A percentile compares a stretch with the other conserved stretches of the same genome.
These are phyloP conservation scores for Candida takata DNA, from an alignment of 805 yeast genomes.

Conservation along the genomic window DNA sequence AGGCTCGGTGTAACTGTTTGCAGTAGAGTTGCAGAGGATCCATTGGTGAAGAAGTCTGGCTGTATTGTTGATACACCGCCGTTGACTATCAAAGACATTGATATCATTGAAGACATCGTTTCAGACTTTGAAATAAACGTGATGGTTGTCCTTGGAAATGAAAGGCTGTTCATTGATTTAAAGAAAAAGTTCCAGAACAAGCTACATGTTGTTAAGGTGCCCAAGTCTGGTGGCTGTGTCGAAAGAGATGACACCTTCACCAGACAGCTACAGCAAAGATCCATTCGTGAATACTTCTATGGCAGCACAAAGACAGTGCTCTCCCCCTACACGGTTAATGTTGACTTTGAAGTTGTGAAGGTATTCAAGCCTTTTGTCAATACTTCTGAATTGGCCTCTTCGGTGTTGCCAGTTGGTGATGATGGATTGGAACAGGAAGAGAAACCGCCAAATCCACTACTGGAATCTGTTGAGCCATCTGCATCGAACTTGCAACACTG, in stretches of 20 bases:
- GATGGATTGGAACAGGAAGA: conserved; percentile 23
- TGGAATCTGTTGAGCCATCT: conserved; percentile 36
- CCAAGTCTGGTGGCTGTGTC: conserved; percentile 70
- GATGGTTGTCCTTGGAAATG: conserved; percentile 70
- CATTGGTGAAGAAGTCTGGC: conserved; percentile 41
- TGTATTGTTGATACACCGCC: conserved; percentile 72
- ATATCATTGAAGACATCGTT: conserved; percentile 48
- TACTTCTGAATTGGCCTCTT: conserved; percentile 12
- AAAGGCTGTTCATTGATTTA: conserved; percentile 58
- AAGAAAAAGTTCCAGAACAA: conserved; percentile 40
- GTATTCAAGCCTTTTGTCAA: conserved; percentile 48
- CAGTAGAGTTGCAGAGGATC: conserved; percentile 45
- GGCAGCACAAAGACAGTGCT: conserved; percentile 62
- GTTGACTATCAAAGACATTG: conserved; percentile 41
- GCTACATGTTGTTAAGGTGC: conserved; percentile 45
- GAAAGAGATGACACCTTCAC: conserved; percentile 63
- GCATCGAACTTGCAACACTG: conserved; percentile 64
- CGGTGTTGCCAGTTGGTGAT: conserved; percentile 23
- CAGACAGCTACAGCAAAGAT: conserved; percentile 65
- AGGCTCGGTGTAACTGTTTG: conserved; percentile 30
- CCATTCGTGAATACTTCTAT: conserved; percentile 84
- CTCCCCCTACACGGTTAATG: conserved; percentile 81
- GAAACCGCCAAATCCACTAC: conserved; percentile 14
- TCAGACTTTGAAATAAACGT: conserved; percentile 51
- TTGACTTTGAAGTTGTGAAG: conserved; percentile 51